These are phyloP conservation scores for Acrodontium crateriforme DNA, from an alignment of 2,329 filamentous ascomycete genomes.

Conservation along the genomic window DNA sequence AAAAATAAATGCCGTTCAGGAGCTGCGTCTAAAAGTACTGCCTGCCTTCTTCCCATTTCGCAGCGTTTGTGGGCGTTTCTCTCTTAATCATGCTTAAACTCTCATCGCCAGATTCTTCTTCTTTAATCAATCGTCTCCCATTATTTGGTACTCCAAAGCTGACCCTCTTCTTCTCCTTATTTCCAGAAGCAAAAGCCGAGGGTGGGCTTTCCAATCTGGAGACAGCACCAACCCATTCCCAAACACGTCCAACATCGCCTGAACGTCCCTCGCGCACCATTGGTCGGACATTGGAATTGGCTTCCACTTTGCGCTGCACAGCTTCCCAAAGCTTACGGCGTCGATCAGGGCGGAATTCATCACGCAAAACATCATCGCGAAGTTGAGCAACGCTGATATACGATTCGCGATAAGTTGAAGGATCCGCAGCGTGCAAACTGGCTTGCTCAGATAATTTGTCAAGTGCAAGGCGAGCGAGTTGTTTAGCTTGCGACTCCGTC, in stretches of 20 bases:
- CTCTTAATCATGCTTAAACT: too few relatives aligned
- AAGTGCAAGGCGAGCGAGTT: slow-evolving; percentile 71
- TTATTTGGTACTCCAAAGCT: too few relatives aligned
- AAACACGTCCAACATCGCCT: slow-evolving; percentile 45
- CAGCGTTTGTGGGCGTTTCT: too few relatives aligned
- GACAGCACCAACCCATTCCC: slow-evolving; percentile 55
- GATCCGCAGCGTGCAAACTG: slow-evolving; percentile 55
- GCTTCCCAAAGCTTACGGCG: slow-evolving; percentile 73
- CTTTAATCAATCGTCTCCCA: slow-evolving; percentile 9
- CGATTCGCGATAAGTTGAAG: slow-evolving; percentile 51
- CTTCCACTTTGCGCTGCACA: slow-evolving; percentile 74
- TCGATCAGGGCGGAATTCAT: slow-evolving; percentile 62
- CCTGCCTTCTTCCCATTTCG: too few relatives aligned
- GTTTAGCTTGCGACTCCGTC: slow-evolving; percentile 60
- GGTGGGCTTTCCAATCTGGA: slow-evolving; percentile 17
- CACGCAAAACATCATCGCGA: slow-evolving; percentile 75
- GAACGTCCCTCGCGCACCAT: slow-evolving; percentile 50
- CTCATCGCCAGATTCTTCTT: slow-evolving; percentile 1
- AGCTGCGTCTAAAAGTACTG: too few relatives aligned
- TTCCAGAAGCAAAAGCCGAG: slow-evolving; percentile 2
- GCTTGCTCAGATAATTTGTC: slow-evolving; percentile 74
- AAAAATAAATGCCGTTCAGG: too few relatives aligned
- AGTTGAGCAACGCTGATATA: slow-evolving; percentile 82
- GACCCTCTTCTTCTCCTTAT: slow-evolving; percentile 15
- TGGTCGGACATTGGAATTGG: slow-evolving; percentile 80